Conservation (phyloP, 768 basidiomycete species). For the Russula sp. region DNA sequence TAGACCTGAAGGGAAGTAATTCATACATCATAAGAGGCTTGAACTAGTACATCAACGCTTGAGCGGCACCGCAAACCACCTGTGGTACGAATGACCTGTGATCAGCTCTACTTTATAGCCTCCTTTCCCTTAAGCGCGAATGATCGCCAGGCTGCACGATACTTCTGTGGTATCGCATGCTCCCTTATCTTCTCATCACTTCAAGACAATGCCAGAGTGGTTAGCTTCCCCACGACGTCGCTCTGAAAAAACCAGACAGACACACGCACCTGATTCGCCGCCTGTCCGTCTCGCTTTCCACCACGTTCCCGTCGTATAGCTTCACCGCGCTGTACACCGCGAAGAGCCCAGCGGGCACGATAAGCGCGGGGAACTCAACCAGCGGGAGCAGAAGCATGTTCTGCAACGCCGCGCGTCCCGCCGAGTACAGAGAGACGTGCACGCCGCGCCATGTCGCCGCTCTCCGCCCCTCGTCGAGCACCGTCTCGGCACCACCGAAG, state of each 20-base stretch:
- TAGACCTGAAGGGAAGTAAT: background rate
- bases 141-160: slow-evolving; percentile 12
- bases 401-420: slow-evolving; percentile 16
- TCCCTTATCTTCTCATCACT: slow-evolving; percentile 20
- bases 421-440: slow-evolving; percentile 20
- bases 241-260: background rate
- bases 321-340: slow-evolving; percentile 18
- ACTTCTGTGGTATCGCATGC: slow-evolving; percentile 13
- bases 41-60: background rate
- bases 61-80: background rate
- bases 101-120: background rate
- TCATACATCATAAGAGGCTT: background rate
- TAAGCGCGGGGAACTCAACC: slow-evolving; percentile 12
- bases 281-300: slow-evolving; percentile 9
- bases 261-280: slow-evolving; percentile 19
- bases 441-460: slow-evolving; percentile 21
- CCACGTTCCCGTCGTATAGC: slow-evolving; percentile 18
- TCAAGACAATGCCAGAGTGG: background rate
- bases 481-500: slow-evolving; percentile 9
- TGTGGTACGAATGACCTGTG: background rate
- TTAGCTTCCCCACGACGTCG: background rate
- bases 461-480: slow-evolving; percentile 5
- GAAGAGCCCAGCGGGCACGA: slow-evolving; percentile 21
- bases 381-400: slow-evolving; percentile 22
- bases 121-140: background rate